phyloP scores from a whole-genome alignment of 2,329 filamentous ascomycete species.

The Ceratocystis papillata region DNA sequence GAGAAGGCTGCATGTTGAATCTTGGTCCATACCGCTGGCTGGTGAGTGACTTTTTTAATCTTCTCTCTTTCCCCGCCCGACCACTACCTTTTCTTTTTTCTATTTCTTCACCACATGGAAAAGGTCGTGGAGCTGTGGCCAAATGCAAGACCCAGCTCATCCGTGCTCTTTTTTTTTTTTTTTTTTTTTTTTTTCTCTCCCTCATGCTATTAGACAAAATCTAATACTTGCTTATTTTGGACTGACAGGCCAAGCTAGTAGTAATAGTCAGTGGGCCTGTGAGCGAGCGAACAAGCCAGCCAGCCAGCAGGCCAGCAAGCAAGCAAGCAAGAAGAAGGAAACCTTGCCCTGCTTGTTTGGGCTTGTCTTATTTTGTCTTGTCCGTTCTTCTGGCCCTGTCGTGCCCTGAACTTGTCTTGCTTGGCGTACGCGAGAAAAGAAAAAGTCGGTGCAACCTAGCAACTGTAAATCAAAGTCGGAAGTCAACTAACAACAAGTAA shows the following conservation, averaged over 20 bases:
- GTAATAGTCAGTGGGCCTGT: not conserved
- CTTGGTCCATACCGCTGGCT: no score
- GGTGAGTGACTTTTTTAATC: no score
- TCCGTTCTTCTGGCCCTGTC: not conserved
- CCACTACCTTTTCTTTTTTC: no score
- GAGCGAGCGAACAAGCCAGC: not conserved
- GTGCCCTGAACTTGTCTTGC: not conserved
- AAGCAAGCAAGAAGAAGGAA: not conserved
- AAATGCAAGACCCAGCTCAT: not conserved
- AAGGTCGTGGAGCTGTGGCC: not conserved
- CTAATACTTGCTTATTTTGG: not conserved
- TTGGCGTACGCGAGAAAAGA: constrained; percentile 1
- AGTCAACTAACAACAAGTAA: not conserved
- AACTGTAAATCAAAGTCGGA: not conserved
- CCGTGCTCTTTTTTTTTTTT: not conserved
- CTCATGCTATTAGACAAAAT: constrained; percentile 9
- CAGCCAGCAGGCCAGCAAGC: not conserved
- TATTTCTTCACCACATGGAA: no score
- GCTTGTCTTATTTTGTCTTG: not conserved
- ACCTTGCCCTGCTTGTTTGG: not conserved
- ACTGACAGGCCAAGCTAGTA: constrained; percentile 1
- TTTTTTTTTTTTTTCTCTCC: not conserved
- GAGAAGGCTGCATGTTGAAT: no score
- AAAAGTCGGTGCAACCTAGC: not conserved
- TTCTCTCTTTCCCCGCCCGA: no score